phyloP scores from a whole-genome alignment of 2,329 filamentous ascomycete genomes.

The Mycocentrospora acerina region DNA sequence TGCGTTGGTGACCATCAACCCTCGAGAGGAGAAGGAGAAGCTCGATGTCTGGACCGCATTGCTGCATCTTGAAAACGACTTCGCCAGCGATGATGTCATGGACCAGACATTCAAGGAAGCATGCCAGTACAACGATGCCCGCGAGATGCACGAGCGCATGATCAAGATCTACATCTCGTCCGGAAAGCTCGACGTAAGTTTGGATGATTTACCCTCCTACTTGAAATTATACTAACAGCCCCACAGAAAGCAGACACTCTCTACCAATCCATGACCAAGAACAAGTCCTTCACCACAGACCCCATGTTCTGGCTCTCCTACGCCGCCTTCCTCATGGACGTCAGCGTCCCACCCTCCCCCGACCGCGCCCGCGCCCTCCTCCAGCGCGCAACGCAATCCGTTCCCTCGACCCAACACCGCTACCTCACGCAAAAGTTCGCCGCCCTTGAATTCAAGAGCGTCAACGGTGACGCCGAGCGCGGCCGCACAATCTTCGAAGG shows the following conservation, averaged over 20 bases:
- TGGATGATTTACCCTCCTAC: not conserved
- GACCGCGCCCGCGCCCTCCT: slow-evolving; percentile 77
- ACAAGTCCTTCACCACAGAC: slow-evolving; percentile 73
- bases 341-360: slow-evolving; percentile 66
- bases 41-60: slow-evolving; percentile 93
- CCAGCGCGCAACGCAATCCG: slow-evolving; percentile 78
- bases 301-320: slow-evolving; percentile 92
- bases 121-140: slow-evolving; percentile 88
- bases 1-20: slow-evolving; percentile 86
- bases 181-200: slow-evolving; percentile 74
- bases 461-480: slow-evolving; percentile 80
- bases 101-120: slow-evolving; percentile 89
- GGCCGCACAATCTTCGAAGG: slow-evolving; percentile 94
- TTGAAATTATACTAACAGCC: slow-evolving; percentile 17
- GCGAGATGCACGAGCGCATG: slow-evolving; percentile 85
- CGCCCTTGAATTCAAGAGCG: slow-evolving; percentile 84
- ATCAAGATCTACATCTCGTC: slow-evolving; percentile 95
- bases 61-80: slow-evolving; percentile 90
- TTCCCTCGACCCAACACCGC: slow-evolving; percentile 69
- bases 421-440: slow-evolving; percentile 85
- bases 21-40: slow-evolving; percentile 88
- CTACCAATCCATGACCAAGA: slow-evolving; percentile 85
- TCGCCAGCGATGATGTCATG: slow-evolving; percentile 78
- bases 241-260: slow-evolving; percentile 80
- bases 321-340: slow-evolving; percentile 85